Evolutionary conservation across 2,329 filamentous ascomycete species (phyloP).

Genomic region (Pseudogymnoascus sp.): DNA sequence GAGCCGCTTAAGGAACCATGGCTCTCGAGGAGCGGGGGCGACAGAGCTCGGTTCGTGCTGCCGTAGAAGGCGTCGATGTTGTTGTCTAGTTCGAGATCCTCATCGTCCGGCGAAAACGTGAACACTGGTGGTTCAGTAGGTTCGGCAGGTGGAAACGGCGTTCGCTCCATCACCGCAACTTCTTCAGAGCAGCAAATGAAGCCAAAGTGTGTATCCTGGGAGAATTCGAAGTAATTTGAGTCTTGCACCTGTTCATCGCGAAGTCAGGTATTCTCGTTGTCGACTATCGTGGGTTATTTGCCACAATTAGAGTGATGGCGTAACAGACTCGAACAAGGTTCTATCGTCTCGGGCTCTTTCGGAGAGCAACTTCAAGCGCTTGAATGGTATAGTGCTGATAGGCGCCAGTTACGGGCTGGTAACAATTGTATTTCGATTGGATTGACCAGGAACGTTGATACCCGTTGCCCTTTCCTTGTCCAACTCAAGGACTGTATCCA

Average conservation of each 20-base stretch:
- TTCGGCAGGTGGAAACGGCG: slow-evolving; percentile 3
- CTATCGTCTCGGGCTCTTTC: background rate
- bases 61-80: slow-evolving; percentile 9
- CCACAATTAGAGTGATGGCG: slow-evolving; percentile 3
- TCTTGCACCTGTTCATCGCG: background rate
- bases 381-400: background rate
- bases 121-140: slow-evolving; percentile 3
- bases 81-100: background rate
- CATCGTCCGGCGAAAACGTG: slow-evolving; percentile 2
- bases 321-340: background rate
- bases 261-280: background rate
- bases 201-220: background rate
- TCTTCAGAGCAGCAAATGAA: background rate
- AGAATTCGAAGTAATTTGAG: background rate
- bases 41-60: slow-evolving; percentile 16
- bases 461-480: background rate
- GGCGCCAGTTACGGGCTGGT: background rate
- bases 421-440: background rate
- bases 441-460: background rate
- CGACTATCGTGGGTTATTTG: slow-evolving; percentile 1
- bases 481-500: background rate
- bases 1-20: slow-evolving; percentile 22
- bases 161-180: slow-evolving; percentile 1
- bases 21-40: slow-evolving; percentile 21
- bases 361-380: background rate